Base-by-base conservation (phyloP, 768 basidiomycete species). In the Leccinum olivaceopallidum region DNA sequence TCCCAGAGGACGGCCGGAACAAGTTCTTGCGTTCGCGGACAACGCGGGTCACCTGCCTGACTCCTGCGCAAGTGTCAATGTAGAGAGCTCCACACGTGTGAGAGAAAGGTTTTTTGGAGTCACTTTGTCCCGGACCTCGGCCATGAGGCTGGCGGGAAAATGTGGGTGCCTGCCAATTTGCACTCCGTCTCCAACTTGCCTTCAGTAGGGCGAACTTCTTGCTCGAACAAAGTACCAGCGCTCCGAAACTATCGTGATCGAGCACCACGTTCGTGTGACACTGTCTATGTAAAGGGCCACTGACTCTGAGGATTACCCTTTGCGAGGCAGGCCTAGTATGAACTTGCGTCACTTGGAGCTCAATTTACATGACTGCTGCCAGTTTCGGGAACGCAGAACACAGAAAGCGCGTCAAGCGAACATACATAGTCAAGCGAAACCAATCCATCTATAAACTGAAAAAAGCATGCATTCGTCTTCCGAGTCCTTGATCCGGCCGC, bases 401-500 rank as follows among this genome's bases (percentile, higher is more conserved):
- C 42, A 5, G 44, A 47, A 47, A 44, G n/a, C 5, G 42, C 9
- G n/a, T 44, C n/a, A 44, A 47, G 44, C 44, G 44, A 47, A 20
- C 12, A 20, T 37, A 37, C 36, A 16, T 13, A 12, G 10, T 20
- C 44, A 49, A 49, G 48, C 18, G 48, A 49, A 49, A 26, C 22
- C 48, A 49, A 49, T 3, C 20, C 44, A 20, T n/a, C n/a, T n/a
- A 47, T 47, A 47, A 20, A 10, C 42, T n/a, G 42, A n/a, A 42
- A 42, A n/a, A 42, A 42, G 12, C 3, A 6, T n/a, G n/a, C 44
- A 12, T 20, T 28, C 14, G 24, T 26, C 14, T 18, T 28, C 14
- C 50, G 28, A 16, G 28, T 56, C 49, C 48, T 62, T 69, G 65
- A 54, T 60, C 63, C 67, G 70, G 59, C 62, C 63, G 57, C 36